Base-by-base conservation (phyloP, 495 filamentous ascomycete genomes). In the Bacidia rubella region DNA sequence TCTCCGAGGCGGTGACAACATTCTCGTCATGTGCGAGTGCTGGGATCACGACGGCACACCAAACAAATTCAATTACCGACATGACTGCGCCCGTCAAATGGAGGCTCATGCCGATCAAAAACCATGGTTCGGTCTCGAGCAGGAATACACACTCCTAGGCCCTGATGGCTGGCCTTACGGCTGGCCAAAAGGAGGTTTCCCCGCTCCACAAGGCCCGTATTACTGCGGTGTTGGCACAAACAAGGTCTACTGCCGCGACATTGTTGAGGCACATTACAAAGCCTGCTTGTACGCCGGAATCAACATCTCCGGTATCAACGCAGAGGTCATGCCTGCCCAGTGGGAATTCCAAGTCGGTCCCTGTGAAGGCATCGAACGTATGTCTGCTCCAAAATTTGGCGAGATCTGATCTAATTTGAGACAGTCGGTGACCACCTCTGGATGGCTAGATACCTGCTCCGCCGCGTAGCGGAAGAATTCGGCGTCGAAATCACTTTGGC, bases 271-370 rank as follows among this genome's bases (percentile, higher is more conserved):
- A 54, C 92, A 98, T 77, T 95, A 94, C 83, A 90, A 90, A 70
- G 88, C 87, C 59, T 98, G 92, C 78, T 60, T 98, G 69, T 95
- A 83, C 68, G 80, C 90, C 54, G 83, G 83, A 59, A 76, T 98
- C 69, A 82, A 89, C 63, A 95, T 98, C 71, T 95, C 92, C 27
- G 92, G 92, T 70, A 95, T 90, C 74, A 98, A 98, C 73, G 92
- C 92, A 47, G 92, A 98, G 80, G 92, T 98, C 65, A 90, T 95
- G 82, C 88, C 92, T 52, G 89, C 85, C 55, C 92, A 98, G 70
- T 98, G 92, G 92, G 92, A 98, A 73, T 97, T 89, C 84, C 92
- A 98, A 70, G 85, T 98, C 63, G 92, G 93, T 56, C 93, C 93
- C 57, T 95, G 90, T 73, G 65, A 73, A 39, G 92, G 92, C 46